Base-by-base conservation (phyloP, 2,329 filamentous ascomycete species). In the Fusarium hostae region DNA sequence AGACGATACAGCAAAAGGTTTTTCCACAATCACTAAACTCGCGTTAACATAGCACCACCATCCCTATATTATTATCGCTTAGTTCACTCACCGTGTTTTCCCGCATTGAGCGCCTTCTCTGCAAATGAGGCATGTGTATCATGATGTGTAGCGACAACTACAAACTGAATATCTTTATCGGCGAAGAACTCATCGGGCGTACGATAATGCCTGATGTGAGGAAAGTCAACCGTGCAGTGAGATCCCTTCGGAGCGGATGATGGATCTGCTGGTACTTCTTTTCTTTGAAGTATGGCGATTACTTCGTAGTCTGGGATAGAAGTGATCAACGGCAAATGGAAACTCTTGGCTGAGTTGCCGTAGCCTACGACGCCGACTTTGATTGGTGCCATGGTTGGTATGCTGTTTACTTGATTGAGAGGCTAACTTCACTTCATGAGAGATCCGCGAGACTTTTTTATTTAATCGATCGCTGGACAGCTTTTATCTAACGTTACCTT, bases 101-200 rank as follows among this genome's bases (percentile, higher is more conserved):
- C 74, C 4, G 70, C 48, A 1, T 32, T 26, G 2, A 76, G 43
- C 1, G 74, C 64, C 12, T 73, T 59, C 24, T 76, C 70, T 0
- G 70, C 74, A 34, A 76, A 76, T 0, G 39, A 20, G 0, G 70
- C 67, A 39, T 76, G 74, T 0, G 74, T 76, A 35, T 76, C 72
- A 8, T 64, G 54, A 4, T 63, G 73, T 1, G 73, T 75, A 7
- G 65, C 74, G 30, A 93, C 82, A 34, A 91, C 82, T 4, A 92
- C 88, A 4, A 92, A 82, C 67, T 91, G 86, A 24, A 92, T 86
- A 0, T 81, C 81, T 0, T 82, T 58, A 75, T 92, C 90, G 61
- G 85, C 82, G 69, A 91, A 85, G 77, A 92, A 83, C 4, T 89
- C 86, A 18, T 90, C 86, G 0, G 86, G 80, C 1, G 85, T 88